phyloP scores from a whole-genome alignment of 257 asterid genomes.

The Nicotiana sylvestris region DNA sequence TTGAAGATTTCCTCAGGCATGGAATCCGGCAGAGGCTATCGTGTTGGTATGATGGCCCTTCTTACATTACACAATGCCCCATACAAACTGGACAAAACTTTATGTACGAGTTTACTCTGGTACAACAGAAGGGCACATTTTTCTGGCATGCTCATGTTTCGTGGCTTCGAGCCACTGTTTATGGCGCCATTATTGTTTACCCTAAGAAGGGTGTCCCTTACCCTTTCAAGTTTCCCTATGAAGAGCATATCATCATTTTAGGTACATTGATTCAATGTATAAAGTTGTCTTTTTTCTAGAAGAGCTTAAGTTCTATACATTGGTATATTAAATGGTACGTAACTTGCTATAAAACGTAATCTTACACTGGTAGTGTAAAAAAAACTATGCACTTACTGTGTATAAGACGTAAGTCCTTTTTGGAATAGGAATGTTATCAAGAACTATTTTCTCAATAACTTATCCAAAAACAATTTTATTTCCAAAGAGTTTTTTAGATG shows the following conservation, averaged over 20 bases:
- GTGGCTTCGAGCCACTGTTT: conserved; percentile 58
- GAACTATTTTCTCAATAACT: background rate
- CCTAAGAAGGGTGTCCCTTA: conserved; percentile 52
- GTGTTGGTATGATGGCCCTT: conserved; percentile 73
- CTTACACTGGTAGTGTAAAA: background rate
- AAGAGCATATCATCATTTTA: conserved; percentile 47
- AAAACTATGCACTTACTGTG: background rate
- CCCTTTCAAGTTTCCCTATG: conserved; percentile 50
- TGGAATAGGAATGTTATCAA: background rate
- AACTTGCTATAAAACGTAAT: background rate
- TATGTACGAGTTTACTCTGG: conserved; percentile 51
- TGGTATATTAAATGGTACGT: no score
- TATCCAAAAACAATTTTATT: background rate
- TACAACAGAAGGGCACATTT: conserved; percentile 59
- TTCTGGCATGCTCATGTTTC: conserved; percentile 74
- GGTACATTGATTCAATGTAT: conserved; percentile 26
- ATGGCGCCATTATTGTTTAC: conserved; percentile 58
- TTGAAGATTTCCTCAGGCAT: conserved; percentile 39
- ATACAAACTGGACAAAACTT: conserved; percentile 51
- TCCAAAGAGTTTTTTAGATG: background rate
- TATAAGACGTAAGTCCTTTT: background rate
- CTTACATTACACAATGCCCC: conserved; percentile 63
- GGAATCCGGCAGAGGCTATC: conserved; percentile 56
- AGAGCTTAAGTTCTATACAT: background rate
- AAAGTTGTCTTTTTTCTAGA: background rate